These are phyloP conservation scores for Parafenestella ontariensis DNA, from an alignment of 2,329 filamentous ascomycete species.

Conservation along the genomic window DNA sequence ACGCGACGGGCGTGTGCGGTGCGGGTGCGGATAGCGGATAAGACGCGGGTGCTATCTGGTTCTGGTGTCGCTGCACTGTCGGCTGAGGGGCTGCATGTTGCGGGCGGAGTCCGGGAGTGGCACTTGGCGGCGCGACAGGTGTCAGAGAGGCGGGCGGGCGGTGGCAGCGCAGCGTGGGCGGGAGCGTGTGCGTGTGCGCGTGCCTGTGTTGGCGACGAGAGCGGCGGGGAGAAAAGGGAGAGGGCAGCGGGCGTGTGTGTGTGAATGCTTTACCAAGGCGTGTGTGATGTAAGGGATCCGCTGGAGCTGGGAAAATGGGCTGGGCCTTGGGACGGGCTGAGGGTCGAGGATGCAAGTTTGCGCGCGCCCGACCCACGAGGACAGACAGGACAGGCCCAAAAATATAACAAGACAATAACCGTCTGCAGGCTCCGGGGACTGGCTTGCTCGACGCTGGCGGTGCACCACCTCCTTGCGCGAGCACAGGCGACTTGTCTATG, in stretches of 20 bases:
- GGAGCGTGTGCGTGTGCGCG: not conserved
- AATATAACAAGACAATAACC: no score
- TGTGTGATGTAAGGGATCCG: slow-evolving; percentile 19
- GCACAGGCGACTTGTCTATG: no score
- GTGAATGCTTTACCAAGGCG: slow-evolving; percentile 5
- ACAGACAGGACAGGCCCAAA: slow-evolving; percentile 29
- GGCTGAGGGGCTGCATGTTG: slow-evolving; percentile 30
- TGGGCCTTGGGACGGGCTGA: not conserved
- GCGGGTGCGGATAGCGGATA: slow-evolving; percentile 17
- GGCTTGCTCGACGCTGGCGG: no score
- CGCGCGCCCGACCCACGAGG: slow-evolving; percentile 17
- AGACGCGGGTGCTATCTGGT: slow-evolving; percentile 24
- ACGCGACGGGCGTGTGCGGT: slow-evolving; percentile 8
- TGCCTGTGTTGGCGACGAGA: not conserved
- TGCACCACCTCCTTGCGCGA: no score
- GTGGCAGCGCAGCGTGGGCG: not conserved
- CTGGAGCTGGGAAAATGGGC: slow-evolving; percentile 14
- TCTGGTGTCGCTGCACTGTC: slow-evolving; percentile 18
- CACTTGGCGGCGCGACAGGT: slow-evolving; percentile 6
- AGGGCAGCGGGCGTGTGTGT: slow-evolving; percentile 7
- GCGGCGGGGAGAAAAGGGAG: slow-evolving; percentile 8
- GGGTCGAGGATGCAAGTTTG: no score
- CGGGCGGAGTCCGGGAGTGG: slow-evolving; percentile 10
- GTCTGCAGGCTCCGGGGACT: no score
- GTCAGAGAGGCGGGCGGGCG: slow-evolving; percentile 4